A percentile compares a stretch with the other conserved stretches of the same genome.
Conservation (phyloP, 2,329 filamentous ascomycete species). For the Phoma sp. region DNA sequence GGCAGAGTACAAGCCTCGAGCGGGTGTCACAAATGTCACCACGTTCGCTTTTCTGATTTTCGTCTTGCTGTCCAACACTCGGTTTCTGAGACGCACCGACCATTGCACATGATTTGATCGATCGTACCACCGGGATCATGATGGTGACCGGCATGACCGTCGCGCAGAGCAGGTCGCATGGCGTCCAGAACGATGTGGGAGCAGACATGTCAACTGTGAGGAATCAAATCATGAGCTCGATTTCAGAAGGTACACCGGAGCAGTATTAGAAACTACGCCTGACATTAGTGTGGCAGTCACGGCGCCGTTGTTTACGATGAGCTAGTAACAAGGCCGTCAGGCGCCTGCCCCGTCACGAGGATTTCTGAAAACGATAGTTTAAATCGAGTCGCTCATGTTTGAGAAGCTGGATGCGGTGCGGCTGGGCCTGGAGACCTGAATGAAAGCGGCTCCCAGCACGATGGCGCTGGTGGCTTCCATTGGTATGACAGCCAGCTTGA, state of each 20-base stretch:
- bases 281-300: conserved; percentile 5
- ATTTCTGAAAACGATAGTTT: conserved; percentile 23
- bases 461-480: conserved; percentile 39
- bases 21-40: conserved; percentile 37
- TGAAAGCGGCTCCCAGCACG: conserved; percentile 29
- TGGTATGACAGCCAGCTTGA: conserved; percentile 33
- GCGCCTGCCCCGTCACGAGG: conserved; percentile 19
- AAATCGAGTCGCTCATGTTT: conserved; percentile 13
- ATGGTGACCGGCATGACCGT: conserved; percentile 8
- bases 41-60: conserved; percentile 32
- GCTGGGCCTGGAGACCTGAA: conserved; percentile 22
- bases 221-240: too few relatives aligned
- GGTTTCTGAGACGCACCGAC: conserved; percentile 15
- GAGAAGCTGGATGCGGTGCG: conserved; percentile 22
- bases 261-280: background rate
- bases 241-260: background rate
- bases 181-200: background rate
- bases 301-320: conserved; percentile 16
- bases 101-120: conserved; percentile 17
- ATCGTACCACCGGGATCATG: conserved; percentile 9
- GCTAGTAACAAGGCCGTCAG: conserved; percentile 14
- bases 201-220: background rate
- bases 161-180: conserved; percentile 11
- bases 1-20: conserved; percentile 20
- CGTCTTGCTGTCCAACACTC: conserved; percentile 27